phyloP scores from a whole-genome alignment of 1,139 yeast genomes.

The Yamadazyma sp. region DNA sequence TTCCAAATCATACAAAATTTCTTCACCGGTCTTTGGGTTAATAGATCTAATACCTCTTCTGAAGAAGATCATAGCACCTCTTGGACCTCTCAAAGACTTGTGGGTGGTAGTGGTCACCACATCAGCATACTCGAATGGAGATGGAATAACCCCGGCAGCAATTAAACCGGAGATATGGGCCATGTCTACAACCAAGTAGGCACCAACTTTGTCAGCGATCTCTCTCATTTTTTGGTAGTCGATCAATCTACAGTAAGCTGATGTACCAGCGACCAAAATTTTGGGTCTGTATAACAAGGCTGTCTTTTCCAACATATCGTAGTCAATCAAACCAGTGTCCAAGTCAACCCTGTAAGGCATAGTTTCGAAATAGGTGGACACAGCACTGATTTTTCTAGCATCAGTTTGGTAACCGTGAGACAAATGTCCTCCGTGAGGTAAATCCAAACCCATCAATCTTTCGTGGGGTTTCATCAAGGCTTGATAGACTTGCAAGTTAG shows the following conservation, averaged over 20 bases:
- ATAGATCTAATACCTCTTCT: slow-evolving; percentile 92
- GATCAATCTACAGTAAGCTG: slow-evolving; percentile 93
- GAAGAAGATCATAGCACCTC: slow-evolving; percentile 99
- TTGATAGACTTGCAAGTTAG: slow-evolving; percentile 93
- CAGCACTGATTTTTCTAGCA: slow-evolving; percentile 90
- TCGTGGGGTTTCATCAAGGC: slow-evolving; percentile 94
- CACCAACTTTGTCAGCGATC: slow-evolving; percentile 95
- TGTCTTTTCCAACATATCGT: slow-evolving; percentile 88
- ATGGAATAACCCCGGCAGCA: slow-evolving; percentile 95
- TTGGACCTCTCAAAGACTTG: slow-evolving; percentile 97
- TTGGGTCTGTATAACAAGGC: slow-evolving; percentile 92
- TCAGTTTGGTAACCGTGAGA: slow-evolving; percentile 98
- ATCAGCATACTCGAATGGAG: slow-evolving; percentile 95
- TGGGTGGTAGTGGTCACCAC: slow-evolving; percentile 98
- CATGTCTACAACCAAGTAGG: slow-evolving; percentile 95
- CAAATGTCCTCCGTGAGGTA: slow-evolving; percentile 98
- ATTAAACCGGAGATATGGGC: slow-evolving; percentile 96
- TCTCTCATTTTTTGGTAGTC: slow-evolving; percentile 96
- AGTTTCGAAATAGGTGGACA: slow-evolving; percentile 94
- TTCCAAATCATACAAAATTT: slow-evolving; percentile 86
- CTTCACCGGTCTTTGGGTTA: slow-evolving; percentile 90
- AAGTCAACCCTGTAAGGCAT: slow-evolving; percentile 97
- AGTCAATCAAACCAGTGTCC: slow-evolving; percentile 90
- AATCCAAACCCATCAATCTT: slow-evolving; percentile 93
- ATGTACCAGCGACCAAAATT: slow-evolving; percentile 94